Percentiles rank a stretch among this genome's conserved stretches.
phyloP scores from a whole-genome alignment of 768 basidiomycete genomes.

The Calocybe indica region DNA sequence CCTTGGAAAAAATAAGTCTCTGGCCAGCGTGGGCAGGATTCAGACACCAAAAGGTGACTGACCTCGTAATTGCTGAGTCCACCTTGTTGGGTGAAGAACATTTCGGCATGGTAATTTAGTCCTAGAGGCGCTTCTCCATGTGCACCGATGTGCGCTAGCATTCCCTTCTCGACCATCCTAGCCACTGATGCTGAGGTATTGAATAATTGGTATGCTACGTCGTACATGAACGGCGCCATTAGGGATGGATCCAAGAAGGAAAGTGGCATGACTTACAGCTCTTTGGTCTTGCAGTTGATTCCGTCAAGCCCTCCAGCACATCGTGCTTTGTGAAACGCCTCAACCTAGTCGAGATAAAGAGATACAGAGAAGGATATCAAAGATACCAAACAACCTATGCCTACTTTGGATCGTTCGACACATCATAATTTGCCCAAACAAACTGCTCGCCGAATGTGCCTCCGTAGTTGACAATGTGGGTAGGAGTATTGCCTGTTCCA shows the following conservation, averaged over 20 bases:
- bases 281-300: constrained; percentile 53
- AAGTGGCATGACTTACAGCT: constrained; percentile 37
- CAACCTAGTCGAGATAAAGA: constrained; percentile 32
- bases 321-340: constrained; percentile 62
- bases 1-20: constrained; percentile 26
- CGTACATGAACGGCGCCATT: not conserved
- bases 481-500: constrained; percentile 69
- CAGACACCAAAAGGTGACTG: not conserved
- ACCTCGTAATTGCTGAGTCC: constrained; percentile 72
- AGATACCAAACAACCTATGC: constrained; percentile 5
- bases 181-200: constrained; percentile 67
- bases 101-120: constrained; percentile 73
- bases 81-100: constrained; percentile 57
- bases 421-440: constrained; percentile 60
- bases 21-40: not conserved
- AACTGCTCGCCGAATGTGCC: constrained; percentile 62
- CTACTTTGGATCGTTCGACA: constrained; percentile 67
- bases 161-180: constrained; percentile 60
- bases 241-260: no score
- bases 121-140: constrained; percentile 72
- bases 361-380: not conserved
- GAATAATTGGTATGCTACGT: constrained; percentile 54
- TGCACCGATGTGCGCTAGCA: constrained; percentile 63
- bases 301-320: constrained; percentile 50
- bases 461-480: constrained; percentile 76